Evolutionary conservation across 2,329 filamentous ascomycete species (phyloP).

Genomic region (Aureobasidium sp.): DNA sequence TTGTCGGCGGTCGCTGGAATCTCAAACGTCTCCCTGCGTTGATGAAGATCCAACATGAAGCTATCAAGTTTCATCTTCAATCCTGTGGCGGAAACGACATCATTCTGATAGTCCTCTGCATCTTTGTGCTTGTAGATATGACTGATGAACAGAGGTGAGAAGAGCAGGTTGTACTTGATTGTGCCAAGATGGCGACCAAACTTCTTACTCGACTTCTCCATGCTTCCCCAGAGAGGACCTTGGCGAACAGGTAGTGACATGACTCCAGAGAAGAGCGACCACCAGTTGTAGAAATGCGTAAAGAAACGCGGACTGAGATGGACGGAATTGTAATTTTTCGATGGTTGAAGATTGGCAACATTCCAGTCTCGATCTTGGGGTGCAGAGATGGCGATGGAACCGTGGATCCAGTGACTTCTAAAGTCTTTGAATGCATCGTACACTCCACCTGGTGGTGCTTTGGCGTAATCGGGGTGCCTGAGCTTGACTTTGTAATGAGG

Average conservation of each 20-base stretch:
- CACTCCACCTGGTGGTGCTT: conserved; percentile 43
- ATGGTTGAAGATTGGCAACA: conserved; percentile 64
- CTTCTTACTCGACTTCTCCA: conserved; percentile 97
- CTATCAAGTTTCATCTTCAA: conserved; percentile 92
- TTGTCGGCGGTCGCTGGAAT: conserved; percentile 62
- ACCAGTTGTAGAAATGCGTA: conserved; percentile 97
- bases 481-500: conserved; percentile 89
- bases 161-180: conserved; percentile 90
- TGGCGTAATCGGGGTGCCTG: conserved; percentile 70
- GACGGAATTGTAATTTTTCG: conserved; percentile 90
- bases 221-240: conserved; percentile 80
- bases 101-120: conserved; percentile 72
- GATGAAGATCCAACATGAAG: conserved; percentile 94
- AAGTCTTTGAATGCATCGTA: conserved; percentile 98
- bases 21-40: conserved; percentile 84
- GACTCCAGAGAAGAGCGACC: conserved; percentile 89
- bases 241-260: conserved; percentile 94
- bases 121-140: conserved; percentile 99
- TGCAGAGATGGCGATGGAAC: conserved; percentile 85
- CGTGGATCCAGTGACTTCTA: conserved; percentile 90
- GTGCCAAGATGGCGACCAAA: conserved; percentile 96
- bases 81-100: conserved; percentile 84
- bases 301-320: conserved; percentile 95
- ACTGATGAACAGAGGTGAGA: conserved; percentile 89
- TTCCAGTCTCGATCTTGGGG: conserved; percentile 84